Evolutionary conservation across 345 rosid genomes (phyloP).

Genomic region (Citrus reticulata): DNA sequence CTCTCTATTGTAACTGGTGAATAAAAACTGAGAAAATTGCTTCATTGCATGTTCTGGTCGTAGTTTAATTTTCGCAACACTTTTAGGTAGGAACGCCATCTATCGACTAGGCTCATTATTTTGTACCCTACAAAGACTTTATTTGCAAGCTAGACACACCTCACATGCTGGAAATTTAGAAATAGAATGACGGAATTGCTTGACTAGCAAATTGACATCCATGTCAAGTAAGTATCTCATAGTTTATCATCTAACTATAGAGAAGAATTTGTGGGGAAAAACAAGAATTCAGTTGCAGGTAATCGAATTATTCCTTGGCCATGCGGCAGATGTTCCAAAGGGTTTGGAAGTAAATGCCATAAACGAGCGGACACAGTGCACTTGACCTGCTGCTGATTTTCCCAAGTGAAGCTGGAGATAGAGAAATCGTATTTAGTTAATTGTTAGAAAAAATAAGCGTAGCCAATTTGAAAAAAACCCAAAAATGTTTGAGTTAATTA

Average conservation of each 20-base stretch:
- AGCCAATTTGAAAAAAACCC: too few species aligned
- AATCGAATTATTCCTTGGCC: slow-evolving; percentile 35
- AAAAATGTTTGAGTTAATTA: too few species aligned
- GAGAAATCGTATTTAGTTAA: slow-evolving; percentile 26
- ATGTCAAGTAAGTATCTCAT: neutral
- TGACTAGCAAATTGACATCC: too few species aligned
- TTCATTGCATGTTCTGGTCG: neutral
- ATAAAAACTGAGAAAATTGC: too few species aligned
- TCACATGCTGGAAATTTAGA: too few species aligned
- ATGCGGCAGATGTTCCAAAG: slow-evolving; percentile 11
- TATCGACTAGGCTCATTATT: neutral
- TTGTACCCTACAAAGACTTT: neutral
- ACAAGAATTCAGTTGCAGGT: slow-evolving; percentile 22
- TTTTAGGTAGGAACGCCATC: neutral
- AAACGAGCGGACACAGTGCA: slow-evolving; percentile 44
- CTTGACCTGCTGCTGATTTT: slow-evolving; percentile 40
- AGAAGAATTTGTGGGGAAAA: neutral
- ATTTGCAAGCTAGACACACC: neutral
- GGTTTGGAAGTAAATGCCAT: slow-evolving; percentile 36
- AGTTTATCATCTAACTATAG: neutral
- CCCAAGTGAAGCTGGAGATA: slow-evolving; percentile 60
- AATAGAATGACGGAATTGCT: neutral
- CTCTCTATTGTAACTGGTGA: neutral
- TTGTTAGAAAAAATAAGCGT: too few species aligned
- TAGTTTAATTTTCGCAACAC: neutral